A percentile compares a stretch with the other conserved stretches of the same genome.
These are phyloP conservation scores for Taphrina deformans DNA, from an alignment of 1,139 yeast species.

Conservation along the genomic window DNA sequence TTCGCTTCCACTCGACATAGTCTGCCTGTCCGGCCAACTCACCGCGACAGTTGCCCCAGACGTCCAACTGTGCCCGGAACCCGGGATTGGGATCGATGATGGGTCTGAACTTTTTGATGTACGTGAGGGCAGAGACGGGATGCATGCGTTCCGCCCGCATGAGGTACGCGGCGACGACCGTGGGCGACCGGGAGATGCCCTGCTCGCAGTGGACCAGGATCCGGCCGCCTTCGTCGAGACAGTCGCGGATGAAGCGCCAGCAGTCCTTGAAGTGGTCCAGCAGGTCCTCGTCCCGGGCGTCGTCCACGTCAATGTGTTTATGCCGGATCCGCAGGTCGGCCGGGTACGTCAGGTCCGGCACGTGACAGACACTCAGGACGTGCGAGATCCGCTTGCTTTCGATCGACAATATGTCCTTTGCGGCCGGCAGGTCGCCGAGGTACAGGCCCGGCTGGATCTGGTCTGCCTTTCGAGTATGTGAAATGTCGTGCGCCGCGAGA, in stretches of 20 bases:
- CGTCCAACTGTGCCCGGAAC: constrained; percentile 66
- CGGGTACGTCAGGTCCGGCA: neutral
- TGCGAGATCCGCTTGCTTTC: constrained; percentile 13
- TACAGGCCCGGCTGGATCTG: constrained; percentile 30
- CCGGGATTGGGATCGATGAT: constrained; percentile 69
- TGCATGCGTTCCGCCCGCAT: constrained; percentile 69
- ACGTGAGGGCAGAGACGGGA: constrained; percentile 64
- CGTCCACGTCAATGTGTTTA: constrained; percentile 69
- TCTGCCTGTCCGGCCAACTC: constrained; percentile 17
- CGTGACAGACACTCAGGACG: constrained; percentile 18
- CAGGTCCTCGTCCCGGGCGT: constrained; percentile 61
- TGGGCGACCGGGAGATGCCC: constrained; percentile 78
- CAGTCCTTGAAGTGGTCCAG: constrained; percentile 61
- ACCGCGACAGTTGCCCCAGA: constrained; percentile 46
- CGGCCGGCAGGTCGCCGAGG: constrained; percentile 26
- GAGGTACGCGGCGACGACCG: constrained; percentile 71
- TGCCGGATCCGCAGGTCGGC: constrained; percentile 48
- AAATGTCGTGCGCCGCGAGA: constrained; percentile 9
- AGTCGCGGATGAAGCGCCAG: constrained; percentile 65
- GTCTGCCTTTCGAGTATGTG: constrained; percentile 26
- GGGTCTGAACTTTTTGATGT: constrained; percentile 62
- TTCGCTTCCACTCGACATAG: constrained; percentile 22
- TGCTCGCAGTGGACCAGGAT: constrained; percentile 55
- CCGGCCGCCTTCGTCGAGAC: constrained; percentile 49
- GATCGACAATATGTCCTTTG: neutral